A percentile compares a stretch with the other conserved stretches of the same genome.
phyloP scores from a whole-genome alignment of 164 flowering plant genomes.

The Chimonanthus salicifolius region DNA sequence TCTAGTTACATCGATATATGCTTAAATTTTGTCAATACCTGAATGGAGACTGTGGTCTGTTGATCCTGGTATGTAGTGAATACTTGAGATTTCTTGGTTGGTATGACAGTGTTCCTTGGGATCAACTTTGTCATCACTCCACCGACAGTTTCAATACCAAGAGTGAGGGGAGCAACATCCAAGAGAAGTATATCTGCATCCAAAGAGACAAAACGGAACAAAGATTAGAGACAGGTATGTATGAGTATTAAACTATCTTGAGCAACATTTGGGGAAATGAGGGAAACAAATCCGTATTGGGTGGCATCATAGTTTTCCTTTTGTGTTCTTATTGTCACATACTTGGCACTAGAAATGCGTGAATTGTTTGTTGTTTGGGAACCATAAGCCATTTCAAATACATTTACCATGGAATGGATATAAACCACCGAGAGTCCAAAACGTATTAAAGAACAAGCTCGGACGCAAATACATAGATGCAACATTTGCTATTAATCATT shows the following conservation, averaged over 20 bases:
- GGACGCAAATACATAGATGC: too few relatives aligned
- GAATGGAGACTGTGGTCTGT: constrained; percentile 89
- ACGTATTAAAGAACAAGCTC: too few relatives aligned
- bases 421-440: too few relatives aligned
- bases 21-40: constrained; percentile 31
- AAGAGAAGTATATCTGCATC: constrained; percentile 71
- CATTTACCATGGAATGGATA: too few relatives aligned
- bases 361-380: too few relatives aligned
- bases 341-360: too few relatives aligned
- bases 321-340: too few relatives aligned
- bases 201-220: not conserved
- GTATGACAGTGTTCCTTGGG: constrained; percentile 88
- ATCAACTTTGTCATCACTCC: constrained; percentile 96
- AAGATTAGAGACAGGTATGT: not conserved
- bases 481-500: not conserved
- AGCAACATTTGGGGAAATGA: not conserved
- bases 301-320: too few relatives aligned
- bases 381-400: too few relatives aligned
- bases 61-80: constrained; percentile 93
- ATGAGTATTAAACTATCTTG: not conserved
- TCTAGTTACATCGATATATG: not conserved
- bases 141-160: constrained; percentile 91
- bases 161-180: constrained; percentile 89
- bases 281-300: too few relatives aligned
- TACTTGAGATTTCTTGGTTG: constrained; percentile 90